Conservation (phyloP, 1,284 basidiomycete genomes). For the Tilletia horrida region DNA sequence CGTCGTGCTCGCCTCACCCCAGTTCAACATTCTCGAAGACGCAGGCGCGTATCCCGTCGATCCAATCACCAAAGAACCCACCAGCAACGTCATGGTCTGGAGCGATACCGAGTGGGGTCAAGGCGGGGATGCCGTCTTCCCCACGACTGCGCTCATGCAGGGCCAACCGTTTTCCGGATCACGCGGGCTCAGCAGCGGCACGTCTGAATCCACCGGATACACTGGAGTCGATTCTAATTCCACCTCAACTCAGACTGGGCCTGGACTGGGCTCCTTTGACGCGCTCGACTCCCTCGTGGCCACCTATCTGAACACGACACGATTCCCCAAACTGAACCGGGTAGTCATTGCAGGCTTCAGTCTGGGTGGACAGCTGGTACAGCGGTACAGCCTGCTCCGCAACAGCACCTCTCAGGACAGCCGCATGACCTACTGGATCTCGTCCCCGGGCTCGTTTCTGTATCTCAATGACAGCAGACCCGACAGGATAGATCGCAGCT, state of each 20-base stretch:
- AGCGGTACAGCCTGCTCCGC: slow-evolving; percentile 42
- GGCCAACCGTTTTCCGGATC: background rate
- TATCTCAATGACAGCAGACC: slow-evolving; percentile 41
- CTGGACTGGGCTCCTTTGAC: slow-evolving; percentile 31
- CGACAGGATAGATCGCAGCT: slow-evolving; percentile 20
- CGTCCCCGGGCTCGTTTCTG: slow-evolving; percentile 42
- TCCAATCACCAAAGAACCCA: slow-evolving; percentile 22
- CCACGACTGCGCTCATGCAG: slow-evolving; percentile 20
- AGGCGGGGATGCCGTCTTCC: slow-evolving; percentile 32
- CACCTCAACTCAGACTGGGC: slow-evolving; percentile 17
- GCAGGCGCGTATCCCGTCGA: slow-evolving; percentile 40
- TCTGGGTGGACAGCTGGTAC: slow-evolving; percentile 42
- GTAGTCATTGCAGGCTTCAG: slow-evolving; percentile 49
- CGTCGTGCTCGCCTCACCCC: slow-evolving; percentile 43
- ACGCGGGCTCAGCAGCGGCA: background rate
- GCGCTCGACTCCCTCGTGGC: slow-evolving; percentile 38
- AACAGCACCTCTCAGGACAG: slow-evolving; percentile 27
- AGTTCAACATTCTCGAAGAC: slow-evolving; percentile 41
- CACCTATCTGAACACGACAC: slow-evolving; percentile 33
- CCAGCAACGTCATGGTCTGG: slow-evolving; percentile 36
- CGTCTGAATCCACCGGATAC: background rate
- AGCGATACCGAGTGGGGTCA: slow-evolving; percentile 38
- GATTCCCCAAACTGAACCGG: slow-evolving; percentile 42
- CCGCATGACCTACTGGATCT: slow-evolving; percentile 42
- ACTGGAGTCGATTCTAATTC: background rate